Percentiles rank a stretch among this genome's conserved stretches.
Conservation (phyloP, 2,329 filamentous ascomycete genomes). For the Ophiostoma australiae region DNA sequence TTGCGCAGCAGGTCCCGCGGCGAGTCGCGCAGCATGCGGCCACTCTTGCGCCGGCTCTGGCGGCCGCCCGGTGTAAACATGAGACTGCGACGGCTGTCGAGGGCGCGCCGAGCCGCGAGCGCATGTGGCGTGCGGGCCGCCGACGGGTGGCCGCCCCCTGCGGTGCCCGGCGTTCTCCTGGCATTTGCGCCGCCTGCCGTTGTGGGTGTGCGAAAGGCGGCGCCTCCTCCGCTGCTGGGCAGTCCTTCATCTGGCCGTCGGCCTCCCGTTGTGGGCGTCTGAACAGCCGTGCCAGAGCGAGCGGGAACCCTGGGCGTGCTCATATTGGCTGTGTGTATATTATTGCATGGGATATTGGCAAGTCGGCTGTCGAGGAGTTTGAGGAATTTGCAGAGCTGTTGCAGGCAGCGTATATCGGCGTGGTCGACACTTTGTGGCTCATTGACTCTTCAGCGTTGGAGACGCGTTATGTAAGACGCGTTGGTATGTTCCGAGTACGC, state of each 20-base stretch:
- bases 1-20: slow-evolving; percentile 50
- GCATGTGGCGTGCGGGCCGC: slow-evolving; percentile 54
- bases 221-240: slow-evolving; percentile 19
- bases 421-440: background rate
- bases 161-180: slow-evolving; percentile 34
- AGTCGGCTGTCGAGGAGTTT: background rate
- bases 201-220: slow-evolving; percentile 23
- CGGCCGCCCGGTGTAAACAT: slow-evolving; percentile 52
- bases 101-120: slow-evolving; percentile 53
- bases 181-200: slow-evolving; percentile 15
- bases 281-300: slow-evolving; percentile 5
- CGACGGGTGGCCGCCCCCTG: slow-evolving; percentile 40
- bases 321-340: slow-evolving; percentile 13
- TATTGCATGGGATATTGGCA: background rate
- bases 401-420: background rate
- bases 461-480: slow-evolving; percentile 18
- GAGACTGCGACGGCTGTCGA: slow-evolving; percentile 55
- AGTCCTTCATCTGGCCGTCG: background rate
- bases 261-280: slow-evolving; percentile 20
- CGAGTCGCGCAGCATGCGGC: slow-evolving; percentile 52
- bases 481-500: background rate
- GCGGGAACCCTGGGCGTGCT: slow-evolving; percentile 20
- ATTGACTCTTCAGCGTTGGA: background rate
- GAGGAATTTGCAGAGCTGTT: background rate
- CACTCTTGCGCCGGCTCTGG: slow-evolving; percentile 52